Conservation (phyloP, 2,329 filamentous ascomycete species). For the Colletotrichum caudatum region DNA sequence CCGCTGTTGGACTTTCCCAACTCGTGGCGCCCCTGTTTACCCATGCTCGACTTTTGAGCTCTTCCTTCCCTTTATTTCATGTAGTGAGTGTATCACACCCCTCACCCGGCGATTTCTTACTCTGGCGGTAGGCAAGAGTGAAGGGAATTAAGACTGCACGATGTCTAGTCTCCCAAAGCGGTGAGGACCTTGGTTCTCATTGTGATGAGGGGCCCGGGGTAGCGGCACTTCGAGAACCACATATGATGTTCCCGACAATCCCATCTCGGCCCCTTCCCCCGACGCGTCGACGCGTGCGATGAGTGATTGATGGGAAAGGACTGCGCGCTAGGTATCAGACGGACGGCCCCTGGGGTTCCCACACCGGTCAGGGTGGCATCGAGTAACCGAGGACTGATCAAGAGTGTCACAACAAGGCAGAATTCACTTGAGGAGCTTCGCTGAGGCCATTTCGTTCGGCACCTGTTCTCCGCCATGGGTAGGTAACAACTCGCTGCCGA, state of each 20-base stretch:
- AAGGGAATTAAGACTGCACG: background rate
- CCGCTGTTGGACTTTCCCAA: constrained; percentile 2
- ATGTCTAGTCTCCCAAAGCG: constrained; percentile 5
- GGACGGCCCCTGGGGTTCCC: background rate
- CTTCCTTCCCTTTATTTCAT: background rate
- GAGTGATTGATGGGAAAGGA: constrained; percentile 31
- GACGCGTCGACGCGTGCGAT: constrained; percentile 24
- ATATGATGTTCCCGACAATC: constrained; percentile 2
- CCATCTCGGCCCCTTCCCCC: constrained; percentile 3
- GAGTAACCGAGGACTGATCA: background rate
- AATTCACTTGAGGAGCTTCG: background rate
- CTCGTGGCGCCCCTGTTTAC: background rate
- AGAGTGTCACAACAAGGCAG: background rate
- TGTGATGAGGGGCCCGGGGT: constrained; percentile 4
- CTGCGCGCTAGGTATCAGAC: background rate
- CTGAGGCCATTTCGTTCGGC: background rate
- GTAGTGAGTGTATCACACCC: no score
- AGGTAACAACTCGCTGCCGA: background rate
- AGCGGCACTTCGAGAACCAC: background rate
- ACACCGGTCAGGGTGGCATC: background rate
- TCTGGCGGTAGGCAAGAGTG: background rate
- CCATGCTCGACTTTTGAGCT: no score
- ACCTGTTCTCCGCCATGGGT: no score
- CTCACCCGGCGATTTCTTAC: background rate
- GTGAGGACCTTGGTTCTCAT: background rate